Evolutionary conservation across 805 yeast genomes (phyloP), one percentile per base, ranked within the genome.

Genomic region (Scheffersomyces stipitis): DNA sequence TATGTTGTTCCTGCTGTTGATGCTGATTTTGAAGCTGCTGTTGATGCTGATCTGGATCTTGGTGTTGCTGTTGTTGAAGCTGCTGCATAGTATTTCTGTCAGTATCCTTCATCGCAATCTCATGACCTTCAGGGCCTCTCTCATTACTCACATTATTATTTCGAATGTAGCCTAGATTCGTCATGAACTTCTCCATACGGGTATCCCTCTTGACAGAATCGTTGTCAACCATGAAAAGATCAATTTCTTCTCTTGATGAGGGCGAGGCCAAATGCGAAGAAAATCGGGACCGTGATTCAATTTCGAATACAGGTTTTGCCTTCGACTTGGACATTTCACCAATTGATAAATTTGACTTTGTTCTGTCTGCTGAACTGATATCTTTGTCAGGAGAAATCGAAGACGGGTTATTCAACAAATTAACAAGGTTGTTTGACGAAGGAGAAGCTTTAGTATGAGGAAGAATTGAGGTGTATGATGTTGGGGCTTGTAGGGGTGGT

Each of bases 221-320:
- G n/a, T 40, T 38, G 30, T 41, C 46, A 18, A 46, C 35, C 48
- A 46, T 42, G 24, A 44, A 46, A 27, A 38, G 34, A 20, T 41
- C 48, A 17, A 44, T 32, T 28, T 44, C 48, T 17, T 41, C 43
- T 10, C 36, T 31, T 6, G 44, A 40, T 3, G 36, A 17, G 16
- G n/a, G 30, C 13, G 36, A 18, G 16, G 35, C 15, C 15, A 24
- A 28, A 24, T 20, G 18, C 10, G 28, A 7, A 7, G 7, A 10
- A 20, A 20, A 20, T 10, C 24, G 7, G 10, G 24, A 20, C 10
- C 24, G 24, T 7, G 9, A 7, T 7, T 7, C 10, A 20, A 7
- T 20, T 7, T 10, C 24, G 24, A 10, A 7, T 20, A 7, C 24
- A 20, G 24, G 24, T 10, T 20, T 20, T 7, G 10, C 7, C 9